Conservation (phyloP, 495 filamentous ascomycete species). For the Filosporella fistucella region DNA sequence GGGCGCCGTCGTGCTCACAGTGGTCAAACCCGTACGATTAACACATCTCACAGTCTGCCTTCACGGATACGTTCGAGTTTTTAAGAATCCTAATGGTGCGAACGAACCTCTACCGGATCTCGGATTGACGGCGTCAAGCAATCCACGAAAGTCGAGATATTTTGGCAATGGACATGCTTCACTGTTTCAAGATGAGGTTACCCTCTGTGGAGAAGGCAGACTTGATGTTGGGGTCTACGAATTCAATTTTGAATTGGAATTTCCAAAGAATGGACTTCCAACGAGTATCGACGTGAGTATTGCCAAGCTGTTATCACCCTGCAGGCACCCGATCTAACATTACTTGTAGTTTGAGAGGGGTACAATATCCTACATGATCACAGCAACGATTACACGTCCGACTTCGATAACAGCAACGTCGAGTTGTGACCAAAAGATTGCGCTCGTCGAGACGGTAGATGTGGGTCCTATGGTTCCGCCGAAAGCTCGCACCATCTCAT, state of each 20-base stretch:
- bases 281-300: slow-evolving; percentile 87
- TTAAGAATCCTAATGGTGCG: slow-evolving; percentile 64
- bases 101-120: slow-evolving; percentile 51
- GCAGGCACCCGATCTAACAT: slow-evolving; percentile 20
- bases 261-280: slow-evolving; percentile 73
- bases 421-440: slow-evolving; percentile 74
- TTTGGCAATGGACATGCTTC: slow-evolving; percentile 78
- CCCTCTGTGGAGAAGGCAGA: slow-evolving; percentile 86
- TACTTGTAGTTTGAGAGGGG: slow-evolving; percentile 82
- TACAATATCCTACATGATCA: slow-evolving; percentile 85
- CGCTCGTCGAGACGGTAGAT: slow-evolving; percentile 68
- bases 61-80: slow-evolving; percentile 86
- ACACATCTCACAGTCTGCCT: slow-evolving; percentile 87
- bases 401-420: slow-evolving; percentile 78
- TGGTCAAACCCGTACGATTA: slow-evolving; percentile 76
- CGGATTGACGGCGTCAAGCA: slow-evolving; percentile 35
- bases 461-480: slow-evolving; percentile 52
- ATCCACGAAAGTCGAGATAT: slow-evolving; percentile 59
- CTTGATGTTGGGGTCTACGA: slow-evolving; percentile 82
- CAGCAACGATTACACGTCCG: slow-evolving; percentile 84
- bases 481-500: slow-evolving; percentile 69
- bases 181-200: slow-evolving; percentile 85
- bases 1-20: slow-evolving; percentile 75
- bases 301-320: not conserved
- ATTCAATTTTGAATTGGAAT: slow-evolving; percentile 84